A percentile compares a stretch with the other conserved stretches of the same genome.
These are phyloP conservation scores for Blastobotrys apis DNA, from an alignment of 1,139 yeast genomes.

Conservation along the genomic window DNA sequence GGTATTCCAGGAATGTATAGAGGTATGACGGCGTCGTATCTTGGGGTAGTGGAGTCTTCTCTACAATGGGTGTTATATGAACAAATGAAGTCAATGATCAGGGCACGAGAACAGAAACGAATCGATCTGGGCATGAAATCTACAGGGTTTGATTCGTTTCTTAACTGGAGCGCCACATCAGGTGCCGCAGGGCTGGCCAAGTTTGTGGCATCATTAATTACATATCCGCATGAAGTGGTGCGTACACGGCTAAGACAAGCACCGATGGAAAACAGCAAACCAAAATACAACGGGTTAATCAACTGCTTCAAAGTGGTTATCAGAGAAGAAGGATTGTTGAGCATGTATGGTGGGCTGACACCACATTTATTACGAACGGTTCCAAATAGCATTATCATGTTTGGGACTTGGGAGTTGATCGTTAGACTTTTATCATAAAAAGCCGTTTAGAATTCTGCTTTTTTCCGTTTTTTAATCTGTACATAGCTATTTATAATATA, in stretches of 20 bases:
- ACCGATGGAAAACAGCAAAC: slow-evolving; percentile 73
- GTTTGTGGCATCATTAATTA: slow-evolving; percentile 82
- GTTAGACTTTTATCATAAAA: slow-evolving; percentile 43
- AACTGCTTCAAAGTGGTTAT: slow-evolving; percentile 80
- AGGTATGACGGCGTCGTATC: slow-evolving; percentile 89
- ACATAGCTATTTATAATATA: neutral
- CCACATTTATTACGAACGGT: slow-evolving; percentile 96
- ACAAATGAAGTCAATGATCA: slow-evolving; percentile 77
- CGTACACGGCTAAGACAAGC: slow-evolving; percentile 95
- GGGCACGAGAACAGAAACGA: slow-evolving; percentile 47
- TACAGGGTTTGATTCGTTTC: slow-evolving; percentile 59
- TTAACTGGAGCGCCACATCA: slow-evolving; percentile 93
- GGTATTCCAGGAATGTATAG: slow-evolving; percentile 77
- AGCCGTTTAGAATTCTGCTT: neutral
- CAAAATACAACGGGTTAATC: slow-evolving; percentile 82
- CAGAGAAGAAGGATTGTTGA: slow-evolving; percentile 85
- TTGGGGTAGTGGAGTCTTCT: slow-evolving; percentile 92
- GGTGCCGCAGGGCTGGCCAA: slow-evolving; percentile 99
- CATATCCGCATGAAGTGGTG: slow-evolving; percentile 97
- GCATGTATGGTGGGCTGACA: slow-evolving; percentile 96
- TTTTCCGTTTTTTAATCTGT: neutral
- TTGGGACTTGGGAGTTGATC: slow-evolving; percentile 97
- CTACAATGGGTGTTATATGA: slow-evolving; percentile 97
- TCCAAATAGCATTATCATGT: slow-evolving; percentile 97
- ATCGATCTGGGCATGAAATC: slow-evolving; percentile 37